phyloP scores from a whole-genome alignment of 805 yeast species.

The Torulaspora franciscae region DNA sequence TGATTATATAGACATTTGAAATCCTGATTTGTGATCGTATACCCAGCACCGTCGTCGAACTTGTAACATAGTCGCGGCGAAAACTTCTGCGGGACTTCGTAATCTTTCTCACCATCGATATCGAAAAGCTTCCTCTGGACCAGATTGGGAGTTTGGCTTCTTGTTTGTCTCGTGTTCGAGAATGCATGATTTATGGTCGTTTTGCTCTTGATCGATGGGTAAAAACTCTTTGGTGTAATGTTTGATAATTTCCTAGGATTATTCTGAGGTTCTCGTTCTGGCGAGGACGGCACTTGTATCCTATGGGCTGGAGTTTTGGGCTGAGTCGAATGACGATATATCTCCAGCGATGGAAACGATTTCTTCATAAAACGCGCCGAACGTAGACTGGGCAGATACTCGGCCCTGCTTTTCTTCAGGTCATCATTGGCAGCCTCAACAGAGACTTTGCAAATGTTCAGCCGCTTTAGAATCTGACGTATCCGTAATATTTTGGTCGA shows the following conservation, averaged over 20 bases:
- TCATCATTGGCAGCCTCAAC: not conserved
- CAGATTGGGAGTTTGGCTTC: constrained; percentile 10
- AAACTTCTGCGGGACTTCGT: constrained; percentile 29
- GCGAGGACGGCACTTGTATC: constrained; percentile 3
- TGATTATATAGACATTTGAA: constrained; percentile 72
- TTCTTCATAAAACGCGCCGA: not conserved
- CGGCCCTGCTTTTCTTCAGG: not conserved
- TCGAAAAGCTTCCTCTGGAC: constrained; percentile 13
- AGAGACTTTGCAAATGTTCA: not conserved
- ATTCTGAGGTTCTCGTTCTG: not conserved
- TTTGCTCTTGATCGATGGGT: not conserved
- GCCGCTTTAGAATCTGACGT: not conserved
- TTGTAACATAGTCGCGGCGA: constrained; percentile 45
- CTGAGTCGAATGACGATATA: not conserved
- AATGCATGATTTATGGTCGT: not conserved
- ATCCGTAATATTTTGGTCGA: not conserved
- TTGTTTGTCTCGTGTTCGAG: constrained; percentile 12
- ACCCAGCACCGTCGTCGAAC: constrained; percentile 50
- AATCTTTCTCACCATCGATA: constrained; percentile 15
- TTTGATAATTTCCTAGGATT: not conserved
- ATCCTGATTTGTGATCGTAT: constrained; percentile 63
- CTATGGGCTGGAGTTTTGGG: not conserved
- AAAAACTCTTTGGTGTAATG: constrained; percentile 1
- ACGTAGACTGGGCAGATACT: not conserved
- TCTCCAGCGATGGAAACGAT: not conserved